Base-by-base conservation (phyloP, 352 stramenopile genomes). In the Globisporangium recalcitrans region DNA sequence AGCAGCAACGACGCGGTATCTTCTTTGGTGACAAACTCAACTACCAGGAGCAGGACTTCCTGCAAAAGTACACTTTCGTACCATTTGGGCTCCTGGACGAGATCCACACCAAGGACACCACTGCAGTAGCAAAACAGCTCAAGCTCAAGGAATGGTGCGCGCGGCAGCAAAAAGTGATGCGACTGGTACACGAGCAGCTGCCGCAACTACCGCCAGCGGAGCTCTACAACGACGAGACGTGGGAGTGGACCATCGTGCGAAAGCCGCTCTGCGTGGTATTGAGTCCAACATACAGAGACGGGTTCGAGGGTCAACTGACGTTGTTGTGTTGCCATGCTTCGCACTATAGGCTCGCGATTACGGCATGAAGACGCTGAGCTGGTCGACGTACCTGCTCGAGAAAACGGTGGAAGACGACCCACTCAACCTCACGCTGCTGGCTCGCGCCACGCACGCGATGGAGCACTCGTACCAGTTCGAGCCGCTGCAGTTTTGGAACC, bases 231-330 rank as follows among this genome's bases (percentile, higher is more conserved):
- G 70, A 88, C 61, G 77, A 92, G 48, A 98, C 92, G 4, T 98
- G 93, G 93, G 93, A 98, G 63, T 97, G 86, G 82, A 98, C 93
- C 0, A 91, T 98, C 34, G 73, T 85, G 61, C 65, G 85, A 68
- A 38, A 21, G 3, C n/a, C 13, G 26, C 32, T 9, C 32, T 10
- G 42, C 61, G 7, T 21, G n/a, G n/a, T 58, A 3, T 47, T 47
- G 38, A 47, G 32, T 14, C 32, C 32, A n/a, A n/a, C n/a, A n/a
- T 38, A 38, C 47, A 1, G 24, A 56, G 40, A 60, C 42, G 58
- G 48, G 27, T 36, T 34, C n/a, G 10, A 5, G 32, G 9, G 32
- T 14, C 1, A 13, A 38, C 32, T 38, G 10, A 38, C 32, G 16
- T 38, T 38, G 32, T 11, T 11, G 10, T 67, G 26, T 10, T 54